Percentiles rank a stretch among this genome's conserved stretches.
phyloP scores from a whole-genome alignment of 176 grass and related monocot genomes.

The Melocanna baccifera region DNA sequence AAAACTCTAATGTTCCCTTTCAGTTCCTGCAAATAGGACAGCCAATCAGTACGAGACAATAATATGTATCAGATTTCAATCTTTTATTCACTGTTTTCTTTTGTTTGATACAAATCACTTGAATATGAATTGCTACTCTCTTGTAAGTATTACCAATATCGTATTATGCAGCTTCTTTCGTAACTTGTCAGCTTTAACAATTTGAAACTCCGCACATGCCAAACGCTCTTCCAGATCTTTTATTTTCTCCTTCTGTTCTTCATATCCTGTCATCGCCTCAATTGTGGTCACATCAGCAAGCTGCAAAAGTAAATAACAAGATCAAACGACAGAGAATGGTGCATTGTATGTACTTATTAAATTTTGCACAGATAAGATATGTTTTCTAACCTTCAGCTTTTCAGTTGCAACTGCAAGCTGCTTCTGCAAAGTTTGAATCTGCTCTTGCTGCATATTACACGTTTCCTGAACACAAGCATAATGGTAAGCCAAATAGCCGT shows the following conservation, averaged over 20 bases:
- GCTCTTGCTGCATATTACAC: conserved; percentile 50
- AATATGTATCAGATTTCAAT: background rate
- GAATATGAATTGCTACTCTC: background rate
- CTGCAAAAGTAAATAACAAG: conserved; percentile 38
- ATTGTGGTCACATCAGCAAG: conserved; percentile 68
- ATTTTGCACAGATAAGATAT: background rate
- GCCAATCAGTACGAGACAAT: background rate
- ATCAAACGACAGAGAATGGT: background rate
- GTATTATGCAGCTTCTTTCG: conserved; percentile 95
- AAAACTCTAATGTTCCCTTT: conserved; percentile 99
- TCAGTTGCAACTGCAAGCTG: conserved; percentile 57
- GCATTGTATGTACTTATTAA: background rate
- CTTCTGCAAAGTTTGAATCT: conserved; percentile 54
- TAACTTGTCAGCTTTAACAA: conserved; percentile 72
- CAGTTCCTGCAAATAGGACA: conserved; percentile 59
- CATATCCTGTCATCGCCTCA: conserved; percentile 61
- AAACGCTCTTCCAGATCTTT: conserved; percentile 70
- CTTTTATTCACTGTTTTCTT: background rate
- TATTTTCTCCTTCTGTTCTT: conserved; percentile 64
- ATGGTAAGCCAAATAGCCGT: background rate
- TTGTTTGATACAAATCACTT: background rate
- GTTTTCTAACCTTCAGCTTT: conserved; percentile 57
- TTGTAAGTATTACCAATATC: conserved; percentile 60
- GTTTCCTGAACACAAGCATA: conserved; percentile 43
- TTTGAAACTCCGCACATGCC: conserved; percentile 70